These are phyloP conservation scores for Triticum dicoccoides DNA, from an alignment of 176 grass and related monocot species.

Conservation along the genomic window DNA sequence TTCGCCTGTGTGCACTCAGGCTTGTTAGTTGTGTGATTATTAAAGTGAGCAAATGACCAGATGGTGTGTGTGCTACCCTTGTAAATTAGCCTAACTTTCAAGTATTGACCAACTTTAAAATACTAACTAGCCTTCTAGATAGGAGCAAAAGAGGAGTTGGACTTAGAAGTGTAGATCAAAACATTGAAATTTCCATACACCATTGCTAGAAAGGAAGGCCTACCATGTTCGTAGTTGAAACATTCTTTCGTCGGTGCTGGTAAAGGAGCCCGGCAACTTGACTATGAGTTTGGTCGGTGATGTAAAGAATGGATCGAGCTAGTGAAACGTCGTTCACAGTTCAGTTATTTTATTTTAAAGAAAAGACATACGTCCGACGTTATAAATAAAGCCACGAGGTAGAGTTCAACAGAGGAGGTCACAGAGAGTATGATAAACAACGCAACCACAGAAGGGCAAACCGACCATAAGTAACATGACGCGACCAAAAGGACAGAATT, in stretches of 20 bases:
- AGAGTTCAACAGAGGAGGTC: no score
- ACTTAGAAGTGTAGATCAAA: constrained; percentile 1
- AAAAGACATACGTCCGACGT: no score
- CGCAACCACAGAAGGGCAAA: no score
- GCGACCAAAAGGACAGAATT: no score
- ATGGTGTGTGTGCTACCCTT: not conserved
- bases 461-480: no score
- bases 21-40: not conserved
- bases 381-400: no score
- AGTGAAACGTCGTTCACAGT: not conserved
- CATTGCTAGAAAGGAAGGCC: not conserved
- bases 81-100: not conserved
- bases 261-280: not conserved
- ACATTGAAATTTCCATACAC: not conserved
- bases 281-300: not conserved
- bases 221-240: not conserved
- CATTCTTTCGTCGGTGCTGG: not conserved
- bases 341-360: not conserved
- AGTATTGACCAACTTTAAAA: not conserved
- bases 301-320: not conserved
- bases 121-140: not conserved
- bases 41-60: not conserved
- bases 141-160: not conserved
- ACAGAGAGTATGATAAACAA: no score
- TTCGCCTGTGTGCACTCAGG: not conserved